Evolutionary conservation across 2,329 filamentous ascomycete species (phyloP), one percentile per base, ranked within the genome.

Genomic region (Colletotrichum simmondsii): DNA sequence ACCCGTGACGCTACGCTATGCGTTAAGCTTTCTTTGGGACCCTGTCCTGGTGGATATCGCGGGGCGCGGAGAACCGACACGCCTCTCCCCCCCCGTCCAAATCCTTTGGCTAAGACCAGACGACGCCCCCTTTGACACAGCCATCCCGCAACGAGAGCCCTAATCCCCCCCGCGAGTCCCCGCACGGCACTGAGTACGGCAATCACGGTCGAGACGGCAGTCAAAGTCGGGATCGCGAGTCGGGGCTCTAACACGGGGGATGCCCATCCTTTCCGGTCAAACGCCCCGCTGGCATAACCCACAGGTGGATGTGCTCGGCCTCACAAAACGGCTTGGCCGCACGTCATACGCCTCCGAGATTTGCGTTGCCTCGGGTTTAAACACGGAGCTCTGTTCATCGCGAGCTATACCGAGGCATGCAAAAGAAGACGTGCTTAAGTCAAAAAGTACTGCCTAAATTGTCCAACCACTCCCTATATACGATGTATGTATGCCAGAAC

Each of bases 171-270:
- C 37, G 58, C 52, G 35, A 26, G 10, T 52, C 70, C 68, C 66
- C 70, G 49, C 70, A 61, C 54, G 66, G 70, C 66, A 72, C 46
- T 65, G 56, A 65, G 32, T 5, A 46, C 70, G 70, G 70, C 70
- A 72, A 61, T 60, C 42, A 60, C 60, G 56, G 66, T 49, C 37
- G 54, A 60, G 32, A 56, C 66, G 70, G 66, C 66, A 70, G 35
- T 65, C 14, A 30, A 52, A 14, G 42, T 72, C 66, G 60, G 66
- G 60, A 72, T 70, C 54, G 28, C 70, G 35, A 61, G 2, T 70
- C 60, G 66, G 66, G 66, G n/a, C 57, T 52, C 14, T 49, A 24
- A 19, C n/a, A 65, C 60, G 66, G 28, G 26, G 46, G 46, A 28
- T 14, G 60, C 19, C 49, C 37, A 30, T 46, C 2, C 2, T 30